Percentiles rank a stretch among this genome's conserved stretches.
These are phyloP conservation scores for Paraconiothyrium brasiliense DNA, from an alignment of 2,329 filamentous ascomycete species.

Conservation along the genomic window DNA sequence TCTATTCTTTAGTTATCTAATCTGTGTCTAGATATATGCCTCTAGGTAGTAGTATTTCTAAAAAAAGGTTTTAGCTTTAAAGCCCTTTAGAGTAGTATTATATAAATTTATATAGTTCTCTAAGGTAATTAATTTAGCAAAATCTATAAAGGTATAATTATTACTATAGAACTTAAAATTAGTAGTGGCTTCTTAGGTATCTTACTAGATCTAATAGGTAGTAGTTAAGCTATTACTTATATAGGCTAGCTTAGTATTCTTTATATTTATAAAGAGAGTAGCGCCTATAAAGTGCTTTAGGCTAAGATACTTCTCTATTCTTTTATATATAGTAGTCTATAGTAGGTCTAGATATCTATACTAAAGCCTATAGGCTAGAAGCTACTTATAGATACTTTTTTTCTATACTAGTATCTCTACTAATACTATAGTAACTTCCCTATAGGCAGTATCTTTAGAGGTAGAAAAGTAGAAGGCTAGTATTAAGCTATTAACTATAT, in stretches of 20 bases:
- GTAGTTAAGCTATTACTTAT: not conserved
- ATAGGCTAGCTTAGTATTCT: not conserved
- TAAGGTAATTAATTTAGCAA: not conserved
- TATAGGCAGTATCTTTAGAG: not conserved
- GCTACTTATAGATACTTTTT: not conserved
- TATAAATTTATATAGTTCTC: not conserved
- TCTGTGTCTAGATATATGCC: too few species aligned
- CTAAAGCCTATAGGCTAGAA: not conserved
- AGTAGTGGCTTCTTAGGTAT: not conserved
- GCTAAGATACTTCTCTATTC: not conserved
- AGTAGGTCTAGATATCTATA: not conserved
- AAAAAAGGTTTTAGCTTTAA: not conserved
- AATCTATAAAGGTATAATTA: not conserved
- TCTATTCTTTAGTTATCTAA: too few species aligned
- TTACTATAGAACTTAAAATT: not conserved
- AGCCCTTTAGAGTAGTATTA: not conserved
- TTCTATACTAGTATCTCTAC: not conserved
- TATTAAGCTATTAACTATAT: not conserved
- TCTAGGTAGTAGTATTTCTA: too few species aligned
- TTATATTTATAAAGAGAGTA: not conserved
- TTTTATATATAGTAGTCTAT: not conserved
- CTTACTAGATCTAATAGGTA: not conserved
- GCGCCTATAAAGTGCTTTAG: not conserved
- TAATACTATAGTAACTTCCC: not conserved
- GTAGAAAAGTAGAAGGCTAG: not conserved